Conservation (phyloP, 805 yeast species). For the Lipomyces japonicus region DNA sequence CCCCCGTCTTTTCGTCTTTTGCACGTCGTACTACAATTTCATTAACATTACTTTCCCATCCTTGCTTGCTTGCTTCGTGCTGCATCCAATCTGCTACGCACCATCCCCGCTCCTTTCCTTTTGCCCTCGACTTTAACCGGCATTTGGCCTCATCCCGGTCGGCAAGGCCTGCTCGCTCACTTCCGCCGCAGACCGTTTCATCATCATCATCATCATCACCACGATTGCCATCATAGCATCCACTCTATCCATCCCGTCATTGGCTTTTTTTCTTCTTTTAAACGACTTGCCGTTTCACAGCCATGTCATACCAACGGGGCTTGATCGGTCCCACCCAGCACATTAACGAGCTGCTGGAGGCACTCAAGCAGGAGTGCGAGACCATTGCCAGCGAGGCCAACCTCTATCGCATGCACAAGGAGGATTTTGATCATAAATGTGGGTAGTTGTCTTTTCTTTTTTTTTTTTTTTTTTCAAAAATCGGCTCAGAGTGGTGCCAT, state of each 20-base stretch:
- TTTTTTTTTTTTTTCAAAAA: neutral
- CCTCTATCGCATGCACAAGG: conserved; percentile 80
- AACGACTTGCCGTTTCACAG: too few relatives aligned
- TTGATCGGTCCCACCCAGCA: conserved; percentile 36
- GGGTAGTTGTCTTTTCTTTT: conserved; percentile 13
- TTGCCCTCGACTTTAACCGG: neutral
- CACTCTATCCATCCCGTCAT: too few relatives aligned
- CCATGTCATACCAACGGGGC: conserved; percentile 34
- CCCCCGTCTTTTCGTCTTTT: neutral
- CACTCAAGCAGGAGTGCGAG: conserved; percentile 87
- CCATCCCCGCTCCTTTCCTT: neutral
- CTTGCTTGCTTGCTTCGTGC: neutral
- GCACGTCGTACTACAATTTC: neutral
- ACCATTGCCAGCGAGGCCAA: conserved; percentile 80
- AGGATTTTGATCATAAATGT: conserved; percentile 81
- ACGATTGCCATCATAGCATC: neutral
- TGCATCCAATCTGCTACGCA: neutral
- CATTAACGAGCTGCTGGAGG: conserved; percentile 79
- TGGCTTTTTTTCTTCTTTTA: too few relatives aligned
- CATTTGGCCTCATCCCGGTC: neutral
- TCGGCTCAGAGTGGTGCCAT: too few relatives aligned
- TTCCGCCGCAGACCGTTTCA: neutral
- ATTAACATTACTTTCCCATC: neutral
- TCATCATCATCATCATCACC: neutral
- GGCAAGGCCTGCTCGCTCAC: neutral